phyloP scores from a whole-genome alignment of 1,284 basidiomycete species.

The Papiliotrema flavescens region DNA sequence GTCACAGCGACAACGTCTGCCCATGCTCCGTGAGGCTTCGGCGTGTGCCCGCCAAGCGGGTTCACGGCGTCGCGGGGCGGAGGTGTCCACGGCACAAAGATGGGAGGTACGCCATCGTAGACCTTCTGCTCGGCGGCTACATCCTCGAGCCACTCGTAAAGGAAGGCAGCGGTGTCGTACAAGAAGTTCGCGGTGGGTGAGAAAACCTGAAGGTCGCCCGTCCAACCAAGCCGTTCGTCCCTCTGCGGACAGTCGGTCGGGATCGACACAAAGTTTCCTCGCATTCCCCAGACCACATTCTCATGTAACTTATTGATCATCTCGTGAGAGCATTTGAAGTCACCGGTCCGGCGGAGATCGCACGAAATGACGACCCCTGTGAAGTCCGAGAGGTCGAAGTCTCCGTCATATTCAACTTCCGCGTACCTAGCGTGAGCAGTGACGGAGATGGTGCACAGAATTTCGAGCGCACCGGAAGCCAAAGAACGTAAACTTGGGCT shows the following conservation, averaged over 20 bases:
- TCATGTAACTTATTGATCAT: constrained; percentile 31
- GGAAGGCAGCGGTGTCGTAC: constrained; percentile 26
- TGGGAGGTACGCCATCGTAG: constrained; percentile 17
- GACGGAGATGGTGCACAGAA: neutral
- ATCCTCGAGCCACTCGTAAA: constrained; percentile 32
- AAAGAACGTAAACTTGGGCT: constrained; percentile 26
- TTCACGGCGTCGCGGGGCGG: neutral
- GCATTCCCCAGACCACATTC: constrained; percentile 34
- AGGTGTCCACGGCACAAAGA: constrained; percentile 24
- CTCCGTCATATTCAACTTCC: constrained; percentile 13
- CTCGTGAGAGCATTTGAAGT: constrained; percentile 30
- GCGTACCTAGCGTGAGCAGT: constrained; percentile 8
- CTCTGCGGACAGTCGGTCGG: constrained; percentile 40
- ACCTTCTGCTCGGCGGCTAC: constrained; percentile 31
- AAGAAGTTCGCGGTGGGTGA: constrained; percentile 29
- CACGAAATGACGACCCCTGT: constrained; percentile 15
- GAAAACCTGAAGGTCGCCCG: constrained; percentile 29
- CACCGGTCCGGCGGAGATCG: constrained; percentile 30
- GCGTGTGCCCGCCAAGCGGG: neutral
- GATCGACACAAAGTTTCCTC: constrained; percentile 36
- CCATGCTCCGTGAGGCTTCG: constrained; percentile 10
- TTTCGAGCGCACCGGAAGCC: constrained; percentile 21
- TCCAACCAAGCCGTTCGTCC: constrained; percentile 26
- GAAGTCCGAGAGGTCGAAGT: constrained; percentile 15
- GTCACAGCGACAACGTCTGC: constrained; percentile 33